These are phyloP conservation scores for Magnaporthiopsis poae DNA, from an alignment of 2,329 filamentous ascomycete genomes.

Conservation along the genomic window DNA sequence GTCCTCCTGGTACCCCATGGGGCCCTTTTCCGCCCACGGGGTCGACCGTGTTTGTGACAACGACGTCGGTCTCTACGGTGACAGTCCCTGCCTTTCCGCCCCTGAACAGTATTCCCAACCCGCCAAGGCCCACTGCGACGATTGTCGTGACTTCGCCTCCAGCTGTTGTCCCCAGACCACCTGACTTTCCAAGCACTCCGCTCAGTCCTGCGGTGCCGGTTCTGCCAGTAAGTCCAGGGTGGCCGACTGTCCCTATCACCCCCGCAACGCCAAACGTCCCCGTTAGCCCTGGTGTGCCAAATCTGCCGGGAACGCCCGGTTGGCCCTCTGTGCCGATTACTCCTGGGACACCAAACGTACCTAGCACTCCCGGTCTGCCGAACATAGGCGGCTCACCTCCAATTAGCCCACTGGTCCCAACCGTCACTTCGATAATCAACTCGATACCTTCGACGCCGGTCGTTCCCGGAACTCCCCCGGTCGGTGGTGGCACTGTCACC, in stretches of 20 bases:
- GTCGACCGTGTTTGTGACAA: conserved; percentile 6
- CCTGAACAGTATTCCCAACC: background rate
- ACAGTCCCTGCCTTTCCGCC: conserved; percentile 1
- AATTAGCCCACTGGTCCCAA: background rate
- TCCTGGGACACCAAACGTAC: background rate
- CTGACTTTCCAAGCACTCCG: background rate
- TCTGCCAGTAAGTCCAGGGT: background rate
- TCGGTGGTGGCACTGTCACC: too few relatives aligned
- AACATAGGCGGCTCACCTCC: background rate
- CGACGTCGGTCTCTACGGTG: conserved; percentile 3
- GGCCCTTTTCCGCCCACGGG: background rate
- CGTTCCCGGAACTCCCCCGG: background rate
- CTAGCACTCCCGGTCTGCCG: background rate
- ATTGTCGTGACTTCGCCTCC: background rate
- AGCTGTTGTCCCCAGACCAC: conserved; percentile 1
- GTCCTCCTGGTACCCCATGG: background rate
- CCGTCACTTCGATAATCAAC: background rate
- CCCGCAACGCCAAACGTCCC: background rate
- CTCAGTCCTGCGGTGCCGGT: background rate
- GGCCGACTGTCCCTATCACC: background rate
- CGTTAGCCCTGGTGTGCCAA: background rate
- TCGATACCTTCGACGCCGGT: background rate
- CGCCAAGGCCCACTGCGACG: background rate
- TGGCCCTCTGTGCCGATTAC: background rate
- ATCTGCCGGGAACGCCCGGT: background rate